phyloP scores from a whole-genome alignment of 148 eudicot species.

The Polygonum maritimum region DNA sequence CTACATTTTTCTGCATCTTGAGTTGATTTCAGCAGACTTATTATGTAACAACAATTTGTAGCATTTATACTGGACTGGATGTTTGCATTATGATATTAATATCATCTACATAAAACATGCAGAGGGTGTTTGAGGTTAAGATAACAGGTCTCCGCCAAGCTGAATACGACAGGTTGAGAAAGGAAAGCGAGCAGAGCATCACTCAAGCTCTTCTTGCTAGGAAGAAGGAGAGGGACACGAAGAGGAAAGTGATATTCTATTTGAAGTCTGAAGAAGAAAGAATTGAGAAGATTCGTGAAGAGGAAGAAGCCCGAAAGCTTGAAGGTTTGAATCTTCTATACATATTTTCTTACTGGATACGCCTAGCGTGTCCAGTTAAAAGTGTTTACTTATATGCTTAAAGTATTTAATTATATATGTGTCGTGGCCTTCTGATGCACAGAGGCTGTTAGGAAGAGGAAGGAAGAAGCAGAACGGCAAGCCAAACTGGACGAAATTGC shows the following conservation, averaged over 20 bases:
- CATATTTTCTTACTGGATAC: not conserved
- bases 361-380: no score
- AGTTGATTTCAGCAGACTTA: not conserved
- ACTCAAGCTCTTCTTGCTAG: constrained; percentile 38
- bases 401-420: no score
- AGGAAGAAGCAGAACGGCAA: constrained; percentile 59
- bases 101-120: constrained; percentile 7
- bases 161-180: constrained; percentile 46
- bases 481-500: constrained; percentile 85
- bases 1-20: not conserved
- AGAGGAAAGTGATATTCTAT: constrained; percentile 61
- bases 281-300: constrained; percentile 45
- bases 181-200: constrained; percentile 50
- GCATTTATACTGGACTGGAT: no score
- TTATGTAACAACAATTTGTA: not conserved
- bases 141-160: constrained; percentile 35
- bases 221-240: constrained; percentile 46
- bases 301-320: constrained; percentile 73
- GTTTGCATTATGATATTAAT: not conserved
- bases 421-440: not conserved
- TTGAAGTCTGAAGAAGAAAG: constrained; percentile 67
- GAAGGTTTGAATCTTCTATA: constrained; percentile 42
- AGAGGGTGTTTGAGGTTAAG: constrained; percentile 50
- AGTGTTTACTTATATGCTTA: no score
- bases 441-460: constrained; percentile 11